Evolutionary conservation across 495 filamentous ascomycete species (phyloP), one percentile per base, ranked within the genome.

Genomic region (Hypoxylon crocopeplum): DNA sequence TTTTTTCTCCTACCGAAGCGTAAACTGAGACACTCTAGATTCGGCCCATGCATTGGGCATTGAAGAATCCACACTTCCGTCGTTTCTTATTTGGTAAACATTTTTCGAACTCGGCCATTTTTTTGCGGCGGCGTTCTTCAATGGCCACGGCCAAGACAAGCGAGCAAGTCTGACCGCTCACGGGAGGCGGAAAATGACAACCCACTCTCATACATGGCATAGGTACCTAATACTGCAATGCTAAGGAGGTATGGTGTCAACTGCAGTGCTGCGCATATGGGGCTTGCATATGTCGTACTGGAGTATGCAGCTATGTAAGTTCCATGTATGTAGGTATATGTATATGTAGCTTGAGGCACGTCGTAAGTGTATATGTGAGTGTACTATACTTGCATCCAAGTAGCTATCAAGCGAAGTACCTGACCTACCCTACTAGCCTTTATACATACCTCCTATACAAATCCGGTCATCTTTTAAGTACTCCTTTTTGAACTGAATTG

Each of bases 1-100:
- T 48, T 39, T 57, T 63, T 40, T 30, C 25, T 44, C 44, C 29
- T 54, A 47, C 44, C 34, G 37, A 54, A 58, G 37, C 36, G 20
- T 58, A 54, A 48, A 57, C 27, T 59, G 44, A 64, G 60, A 64
- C 60, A 64, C 48, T 61, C 60, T 55, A 58, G 42, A 64, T 59
- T 58, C 48, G 48, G 42, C 21, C 61, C 44, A 64, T 49, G 38
- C 49, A 50, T 49, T 12, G 2, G 7, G 5, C 25, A 29, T 15
- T n/a, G n/a, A 40, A 42, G 22, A 50, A 39, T 13, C 54, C 61
- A 59, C 54, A 44, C 7, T 48, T 64, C 57, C n/a, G 29, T 22
- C 33, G 13, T 21, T 48, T 59, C 34, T 64, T 41, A 64, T 64
- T 64, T 45, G 50, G 33, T 64, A 46, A 34, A 19, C 27, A 47